Evolutionary conservation across 306 rosid genomes (phyloP).

Genomic region (Erythrophleum fordii): DNA sequence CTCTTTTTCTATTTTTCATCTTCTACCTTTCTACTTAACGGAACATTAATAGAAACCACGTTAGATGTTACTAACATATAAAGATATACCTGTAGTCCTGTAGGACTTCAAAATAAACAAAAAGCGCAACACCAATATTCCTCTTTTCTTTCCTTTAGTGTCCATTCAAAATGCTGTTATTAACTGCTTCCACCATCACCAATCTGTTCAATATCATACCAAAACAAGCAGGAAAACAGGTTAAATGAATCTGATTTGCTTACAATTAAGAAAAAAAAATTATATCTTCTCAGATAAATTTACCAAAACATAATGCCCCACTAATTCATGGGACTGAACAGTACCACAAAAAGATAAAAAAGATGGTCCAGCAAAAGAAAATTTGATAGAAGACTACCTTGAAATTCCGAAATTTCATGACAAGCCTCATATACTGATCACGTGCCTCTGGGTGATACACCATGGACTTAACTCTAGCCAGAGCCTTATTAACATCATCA

Average conservation of each 20-base stretch:
- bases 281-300: slow-evolving; percentile 19
- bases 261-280: neutral
- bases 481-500: slow-evolving; percentile 71
- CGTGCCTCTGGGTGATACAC: slow-evolving; percentile 66
- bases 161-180: slow-evolving; percentile 30
- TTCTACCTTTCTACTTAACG: slow-evolving; percentile 6
- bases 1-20: slow-evolving; percentile 6
- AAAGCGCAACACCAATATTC: neutral
- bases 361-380: neutral
- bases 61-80: slow-evolving; percentile 23
- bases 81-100: neutral
- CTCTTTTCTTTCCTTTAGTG: neutral
- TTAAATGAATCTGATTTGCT: neutral
- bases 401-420: slow-evolving; percentile 51
- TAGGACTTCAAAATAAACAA: neutral
- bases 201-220: slow-evolving; percentile 34
- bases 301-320: neutral
- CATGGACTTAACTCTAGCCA: slow-evolving; percentile 70
- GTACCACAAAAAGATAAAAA: neutral
- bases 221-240: slow-evolving; percentile 26
- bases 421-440: slow-evolving; percentile 70
- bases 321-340: neutral
- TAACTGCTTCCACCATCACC: slow-evolving; percentile 30
- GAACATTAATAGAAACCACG: slow-evolving; percentile 24
- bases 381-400: slow-evolving; percentile 47